Evolutionary conservation across 148 eudicot species (phyloP), one percentile per base, ranked within the genome.

Genomic region (Rhododendron ovatum): DNA sequence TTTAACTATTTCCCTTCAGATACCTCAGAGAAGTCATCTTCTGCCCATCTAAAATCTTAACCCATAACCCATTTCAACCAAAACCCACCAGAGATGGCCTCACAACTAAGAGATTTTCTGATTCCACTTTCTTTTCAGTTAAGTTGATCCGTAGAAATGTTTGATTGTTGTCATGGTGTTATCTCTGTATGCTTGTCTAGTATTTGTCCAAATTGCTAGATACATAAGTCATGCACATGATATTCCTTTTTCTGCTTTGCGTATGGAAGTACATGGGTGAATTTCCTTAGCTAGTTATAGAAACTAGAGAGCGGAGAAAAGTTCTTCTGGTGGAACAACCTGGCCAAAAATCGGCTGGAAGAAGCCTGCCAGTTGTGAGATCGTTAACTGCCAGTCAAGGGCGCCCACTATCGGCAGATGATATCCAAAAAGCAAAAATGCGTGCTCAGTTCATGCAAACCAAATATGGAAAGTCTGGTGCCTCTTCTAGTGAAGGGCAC

Each of bases 321-420:
- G 98, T 97, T 80, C 93, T 88, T 86, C 88, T 95, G 89, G 96
- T 97, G 84, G 99, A 97, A 88, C 98, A 94, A 82, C 98, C 99
- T 59, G 95, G 98, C 81, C 98, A 97, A 83, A 97, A 89, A 86
- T 37, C 89, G 39, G 88, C 92, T 85, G 92, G 83, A 45, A 94
- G 98, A 83, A 91, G 88, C 88, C 83, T 88, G 39, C 96, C 89
- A 87, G 91, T 89, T 35, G 59, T 90, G 82, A 94, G 91, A 90
- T 84, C 91, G 11, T 88, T 81, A 67, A 73, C 88, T 76, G 86
- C 90, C 87, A 91, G 82, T 89, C 95, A 91, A 88, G 89, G 93
- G 59, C 99, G 99, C 17, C 99, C 99, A 17, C 89, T 97, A 82
- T 95, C 99, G 50, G 99, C 98, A 69, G 99, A 97, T 87, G 99